Evolutionary conservation across 2,329 filamentous ascomycete genomes (phyloP), one percentile per base, ranked within the genome.

Genomic region (Zymoseptoria brevis): DNA sequence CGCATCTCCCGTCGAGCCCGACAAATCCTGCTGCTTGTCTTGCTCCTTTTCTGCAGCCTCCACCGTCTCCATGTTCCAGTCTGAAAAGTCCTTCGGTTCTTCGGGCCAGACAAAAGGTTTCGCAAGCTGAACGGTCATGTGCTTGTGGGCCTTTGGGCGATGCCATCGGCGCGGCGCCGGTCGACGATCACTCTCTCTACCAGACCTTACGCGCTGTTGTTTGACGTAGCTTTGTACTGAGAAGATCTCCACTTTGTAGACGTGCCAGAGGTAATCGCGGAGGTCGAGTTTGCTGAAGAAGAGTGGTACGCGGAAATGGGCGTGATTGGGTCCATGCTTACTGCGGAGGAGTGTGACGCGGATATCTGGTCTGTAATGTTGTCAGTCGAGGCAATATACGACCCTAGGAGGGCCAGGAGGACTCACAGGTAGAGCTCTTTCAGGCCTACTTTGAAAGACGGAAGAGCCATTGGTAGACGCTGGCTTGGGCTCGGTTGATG

Each of bases 281-380:
- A 99, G 79, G 74, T 99, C 94, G 75, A 97, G 87, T 78, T 99
- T 99, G 81, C 90, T 96, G 81, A 96, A 91, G 68, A 84, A 86
- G 68, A 97, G 82, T 9, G 94, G 94, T 30, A 96, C 93, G 70
- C 87, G 82, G 83, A 99, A 99, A 69, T 86, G 87, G 64, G 93
- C 94, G 73, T 89, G 90, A 73, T 86, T 87, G 19, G 92, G 85
- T 7, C 89, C 87, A 66, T 83, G 80, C 29, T 85, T 83, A 60
- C 86, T 87, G 67, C 86, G 87, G 68, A 96, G 79, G 69, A 97
- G 83, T 61, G 87, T 87, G 71, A 97, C 79, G 64, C 85, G 83
- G 77, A 95, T 89, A 71, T 87, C 85, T 56, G 93, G 93, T 61
- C 92, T 96, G 70, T 16, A 6, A 55, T 11, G 50, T 59, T 29